Conservation (phyloP, 176 grass and related monocot genomes). For the Leersia perrieri region DNA sequence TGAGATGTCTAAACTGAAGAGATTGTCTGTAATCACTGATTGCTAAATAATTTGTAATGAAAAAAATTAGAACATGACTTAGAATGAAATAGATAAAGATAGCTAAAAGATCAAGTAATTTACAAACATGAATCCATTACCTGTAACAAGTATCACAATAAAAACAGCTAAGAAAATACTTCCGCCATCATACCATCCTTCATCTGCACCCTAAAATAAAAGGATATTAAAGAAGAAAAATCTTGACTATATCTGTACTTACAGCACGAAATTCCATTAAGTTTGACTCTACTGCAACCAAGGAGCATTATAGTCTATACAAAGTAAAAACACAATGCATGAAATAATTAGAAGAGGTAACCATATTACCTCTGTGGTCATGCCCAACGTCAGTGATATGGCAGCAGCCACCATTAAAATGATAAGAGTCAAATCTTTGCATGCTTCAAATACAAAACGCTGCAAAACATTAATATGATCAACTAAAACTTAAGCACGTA, state of each 20-base stretch:
- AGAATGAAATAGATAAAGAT: neutral
- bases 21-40: conserved; percentile 94
- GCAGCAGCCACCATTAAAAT: conserved; percentile 90
- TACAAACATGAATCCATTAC: conserved; percentile 44
- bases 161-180: conserved; percentile 96
- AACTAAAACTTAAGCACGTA: conserved; percentile 14
- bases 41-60: conserved; percentile 46
- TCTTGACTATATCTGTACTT: neutral
- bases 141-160: conserved; percentile 93
- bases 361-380: conserved; percentile 80
- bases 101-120: conserved; percentile 11
- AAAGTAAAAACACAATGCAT: conserved; percentile 16
- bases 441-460: conserved; percentile 88
- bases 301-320: neutral
- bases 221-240: conserved; percentile 22
- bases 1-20: conserved; percentile 90
- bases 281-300: neutral
- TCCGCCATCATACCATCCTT: conserved; percentile 99
- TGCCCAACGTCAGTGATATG: conserved; percentile 83
- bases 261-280: conserved; percentile 1
- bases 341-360: conserved; percentile 25
- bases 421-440: conserved; percentile 88
- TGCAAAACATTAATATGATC: conserved; percentile 45
- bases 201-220: conserved; percentile 63
- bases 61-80: conserved; percentile 19